phyloP scores from a whole-genome alignment of 2,329 filamentous ascomycete genomes.

The Aspergillus flavus region DNA sequence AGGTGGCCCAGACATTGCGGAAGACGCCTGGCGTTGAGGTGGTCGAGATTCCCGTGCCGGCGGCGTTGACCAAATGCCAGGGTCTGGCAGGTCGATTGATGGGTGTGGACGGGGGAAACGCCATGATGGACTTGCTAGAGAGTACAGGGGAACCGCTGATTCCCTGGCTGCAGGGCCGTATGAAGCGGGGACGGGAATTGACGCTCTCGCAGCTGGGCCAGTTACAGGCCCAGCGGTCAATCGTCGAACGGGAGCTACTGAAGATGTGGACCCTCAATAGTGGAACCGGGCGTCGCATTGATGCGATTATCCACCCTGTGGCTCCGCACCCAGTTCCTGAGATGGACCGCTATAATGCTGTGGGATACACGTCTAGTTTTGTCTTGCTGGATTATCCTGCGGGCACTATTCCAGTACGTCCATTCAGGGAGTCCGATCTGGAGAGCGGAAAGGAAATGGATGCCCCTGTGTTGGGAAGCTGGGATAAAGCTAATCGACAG shows the following conservation, averaged over 20 bases:
- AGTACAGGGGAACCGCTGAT: conserved; percentile 59
- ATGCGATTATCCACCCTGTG: conserved; percentile 65
- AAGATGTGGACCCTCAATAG: conserved; percentile 54
- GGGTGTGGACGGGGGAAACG: conserved; percentile 58
- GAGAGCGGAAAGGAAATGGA: conserved; percentile 50
- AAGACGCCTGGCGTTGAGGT: conserved; percentile 53
- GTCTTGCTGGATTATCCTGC: conserved; percentile 66
- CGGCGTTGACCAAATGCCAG: conserved; percentile 57
- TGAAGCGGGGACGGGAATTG: conserved; percentile 52
- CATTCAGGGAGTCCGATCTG: conserved; percentile 54
- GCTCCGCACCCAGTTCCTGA: conserved; percentile 66
- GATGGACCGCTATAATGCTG: conserved; percentile 64
- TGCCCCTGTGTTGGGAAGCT: conserved; percentile 49
- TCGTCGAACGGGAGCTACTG: conserved; percentile 59
- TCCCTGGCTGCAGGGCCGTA: conserved; percentile 59
- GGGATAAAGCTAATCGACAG: conserved; percentile 63
- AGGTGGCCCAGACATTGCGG: conserved; percentile 40
- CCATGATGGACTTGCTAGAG: conserved; percentile 61
- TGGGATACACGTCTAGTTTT: conserved; percentile 64
- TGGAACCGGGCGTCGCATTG: conserved; percentile 42
- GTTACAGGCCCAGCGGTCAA: conserved; percentile 55
- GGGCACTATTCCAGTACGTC: conserved; percentile 58
- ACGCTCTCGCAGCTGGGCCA: conserved; percentile 53
- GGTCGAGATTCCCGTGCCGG: conserved; percentile 59
- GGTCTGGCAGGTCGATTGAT: conserved; percentile 61